Evolutionary conservation across 2,329 filamentous ascomycete genomes (phyloP).

Genomic region (Thielaviopsis ethacetica): DNA sequence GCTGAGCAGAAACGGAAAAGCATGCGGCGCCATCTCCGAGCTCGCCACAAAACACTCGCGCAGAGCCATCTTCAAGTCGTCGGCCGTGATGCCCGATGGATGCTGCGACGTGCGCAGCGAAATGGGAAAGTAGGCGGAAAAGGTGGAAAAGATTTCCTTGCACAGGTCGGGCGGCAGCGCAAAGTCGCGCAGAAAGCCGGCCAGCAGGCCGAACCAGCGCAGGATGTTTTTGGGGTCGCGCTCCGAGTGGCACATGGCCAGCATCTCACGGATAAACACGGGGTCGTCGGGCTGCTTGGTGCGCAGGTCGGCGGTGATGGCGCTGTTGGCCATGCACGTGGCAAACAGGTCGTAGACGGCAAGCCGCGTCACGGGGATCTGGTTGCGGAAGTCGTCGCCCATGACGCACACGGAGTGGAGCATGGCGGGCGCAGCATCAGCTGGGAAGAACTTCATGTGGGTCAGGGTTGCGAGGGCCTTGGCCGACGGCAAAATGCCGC

Average conservation of each 20-base stretch:
- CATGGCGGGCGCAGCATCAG: constrained; percentile 30
- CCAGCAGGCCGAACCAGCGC: constrained; percentile 37
- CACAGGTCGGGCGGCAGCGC: constrained; percentile 28
- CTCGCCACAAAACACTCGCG: constrained; percentile 38
- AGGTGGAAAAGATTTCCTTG: constrained; percentile 35
- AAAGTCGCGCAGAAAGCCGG: constrained; percentile 28
- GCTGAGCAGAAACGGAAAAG: constrained; percentile 37
- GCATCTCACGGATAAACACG: constrained; percentile 31
- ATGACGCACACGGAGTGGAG: constrained; percentile 32
- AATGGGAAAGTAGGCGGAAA: constrained; percentile 46
- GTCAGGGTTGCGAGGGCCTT: constrained; percentile 34
- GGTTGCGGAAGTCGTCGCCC: constrained; percentile 39
- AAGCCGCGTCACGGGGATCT: constrained; percentile 33
- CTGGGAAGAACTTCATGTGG: constrained; percentile 34
- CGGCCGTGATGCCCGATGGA: constrained; percentile 34
- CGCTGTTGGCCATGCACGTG: constrained; percentile 26
- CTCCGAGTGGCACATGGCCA: constrained; percentile 36
- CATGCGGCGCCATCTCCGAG: constrained; percentile 26
- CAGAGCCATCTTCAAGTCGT: constrained; percentile 36
- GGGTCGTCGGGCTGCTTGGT: constrained; percentile 24
- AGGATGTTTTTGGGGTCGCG: constrained; percentile 41
- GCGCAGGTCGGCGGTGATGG: constrained; percentile 26
- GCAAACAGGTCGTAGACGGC: constrained; percentile 34
- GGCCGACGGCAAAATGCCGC: constrained; percentile 38
- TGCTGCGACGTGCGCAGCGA: constrained; percentile 35